These are phyloP conservation scores for Paraphoma sp. DNA, from an alignment of 2,329 filamentous ascomycete genomes.

Conservation along the genomic window DNA sequence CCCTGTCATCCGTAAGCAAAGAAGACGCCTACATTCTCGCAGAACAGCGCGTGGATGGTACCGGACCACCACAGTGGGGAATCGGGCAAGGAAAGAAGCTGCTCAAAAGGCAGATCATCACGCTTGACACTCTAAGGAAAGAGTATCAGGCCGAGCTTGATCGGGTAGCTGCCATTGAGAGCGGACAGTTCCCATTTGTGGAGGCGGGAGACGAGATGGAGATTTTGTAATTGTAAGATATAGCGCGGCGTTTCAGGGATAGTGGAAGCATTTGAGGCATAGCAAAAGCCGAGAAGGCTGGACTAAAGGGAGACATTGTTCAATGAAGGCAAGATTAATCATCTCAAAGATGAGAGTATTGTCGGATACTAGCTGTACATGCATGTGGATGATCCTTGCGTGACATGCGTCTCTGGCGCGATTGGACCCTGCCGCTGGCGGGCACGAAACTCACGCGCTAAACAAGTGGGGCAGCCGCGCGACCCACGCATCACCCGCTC, in stretches of 20 bases:
- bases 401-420: neutral
- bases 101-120: conserved; percentile 77
- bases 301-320: neutral
- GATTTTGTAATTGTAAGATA: conserved; percentile 36
- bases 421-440: neutral
- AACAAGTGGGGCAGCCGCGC: neutral
- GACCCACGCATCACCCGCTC: neutral
- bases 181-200: conserved; percentile 83
- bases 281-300: neutral
- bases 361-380: no score
- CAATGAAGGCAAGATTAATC: neutral
- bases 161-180: conserved; percentile 83
- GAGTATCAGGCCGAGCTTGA: conserved; percentile 93
- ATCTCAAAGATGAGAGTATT: no score
- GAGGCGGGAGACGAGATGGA: conserved; percentile 46
- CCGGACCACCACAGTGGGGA: conserved; percentile 32
- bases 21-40: conserved; percentile 83
- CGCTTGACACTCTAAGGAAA: conserved; percentile 82
- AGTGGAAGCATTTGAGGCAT: neutral
- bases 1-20: conserved; percentile 81
- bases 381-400: no score
- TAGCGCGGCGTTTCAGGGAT: conserved; percentile 29
- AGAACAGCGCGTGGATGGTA: conserved; percentile 55
- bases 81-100: conserved; percentile 45
- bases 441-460: conserved; percentile 1